phyloP scores from a whole-genome alignment of 306 rosid genomes.

The Inga laurina region DNA sequence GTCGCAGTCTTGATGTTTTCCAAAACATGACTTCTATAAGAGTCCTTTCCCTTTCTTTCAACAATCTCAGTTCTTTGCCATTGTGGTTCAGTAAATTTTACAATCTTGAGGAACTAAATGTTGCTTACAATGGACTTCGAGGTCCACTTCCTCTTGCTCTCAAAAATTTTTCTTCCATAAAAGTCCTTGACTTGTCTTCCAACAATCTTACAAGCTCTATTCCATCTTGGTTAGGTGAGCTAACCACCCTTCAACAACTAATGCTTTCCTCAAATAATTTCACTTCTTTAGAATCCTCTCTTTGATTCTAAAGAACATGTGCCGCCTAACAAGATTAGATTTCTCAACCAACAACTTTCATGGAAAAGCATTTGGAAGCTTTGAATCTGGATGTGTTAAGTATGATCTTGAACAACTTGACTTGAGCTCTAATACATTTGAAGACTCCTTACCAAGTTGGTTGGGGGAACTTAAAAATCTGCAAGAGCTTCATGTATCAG shows the following conservation, averaged over 20 bases:
- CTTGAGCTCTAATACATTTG: background rate
- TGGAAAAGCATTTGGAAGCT: background rate
- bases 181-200: background rate
- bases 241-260: background rate
- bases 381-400: background rate
- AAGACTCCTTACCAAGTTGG: background rate
- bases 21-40: background rate
- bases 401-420: background rate
- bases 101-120: background rate
- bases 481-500: background rate
- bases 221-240: slow-evolving; percentile 10
- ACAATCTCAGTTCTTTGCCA: background rate
- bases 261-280: background rate
- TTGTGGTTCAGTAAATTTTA: background rate
- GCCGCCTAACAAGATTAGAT: background rate
- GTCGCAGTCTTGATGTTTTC: background rate
- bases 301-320: background rate
- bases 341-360: background rate
- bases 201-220: slow-evolving; percentile 7
- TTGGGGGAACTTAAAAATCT: background rate
- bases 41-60: background rate
- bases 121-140: background rate
- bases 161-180: slow-evolving; percentile 22
- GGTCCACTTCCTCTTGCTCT: slow-evolving; percentile 13
- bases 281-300: background rate